phyloP scores from a whole-genome alignment of 2,329 filamentous ascomycete species.

The Trichoderma gracile region DNA sequence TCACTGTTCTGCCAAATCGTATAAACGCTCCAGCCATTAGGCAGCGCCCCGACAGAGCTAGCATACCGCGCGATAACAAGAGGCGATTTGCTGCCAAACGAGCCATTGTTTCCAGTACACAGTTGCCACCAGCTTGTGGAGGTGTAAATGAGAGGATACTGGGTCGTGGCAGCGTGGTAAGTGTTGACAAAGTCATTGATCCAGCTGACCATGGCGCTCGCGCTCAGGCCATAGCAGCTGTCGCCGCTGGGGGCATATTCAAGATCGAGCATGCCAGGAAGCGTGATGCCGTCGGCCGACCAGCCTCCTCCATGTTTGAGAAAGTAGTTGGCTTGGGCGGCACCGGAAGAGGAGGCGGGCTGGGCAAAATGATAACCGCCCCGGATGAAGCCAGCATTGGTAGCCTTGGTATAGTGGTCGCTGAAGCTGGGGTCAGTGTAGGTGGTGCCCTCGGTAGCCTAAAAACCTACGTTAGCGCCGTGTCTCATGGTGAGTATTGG shows the following conservation, averaged over 20 bases:
- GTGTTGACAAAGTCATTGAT: conserved; percentile 54
- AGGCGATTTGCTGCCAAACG: conserved; percentile 49
- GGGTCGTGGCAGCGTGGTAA: conserved; percentile 48
- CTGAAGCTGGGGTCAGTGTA: conserved; percentile 50
- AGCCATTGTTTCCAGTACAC: conserved; percentile 53
- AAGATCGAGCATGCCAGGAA: conserved; percentile 59
- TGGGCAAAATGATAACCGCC: conserved; percentile 59
- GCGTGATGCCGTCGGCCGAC: conserved; percentile 53
- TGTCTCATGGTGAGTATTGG: too few species aligned
- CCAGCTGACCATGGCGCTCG: conserved; percentile 52
- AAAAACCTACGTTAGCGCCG: background rate
- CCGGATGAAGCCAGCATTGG: conserved; percentile 53
- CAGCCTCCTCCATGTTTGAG: conserved; percentile 55
- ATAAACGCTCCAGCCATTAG: conserved; percentile 53
- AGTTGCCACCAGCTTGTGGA: conserved; percentile 55
- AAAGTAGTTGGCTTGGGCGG: conserved; percentile 54
- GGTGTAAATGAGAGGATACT: conserved; percentile 56
- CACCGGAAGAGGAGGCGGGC: conserved; percentile 46
- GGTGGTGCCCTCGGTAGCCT: conserved; percentile 56
- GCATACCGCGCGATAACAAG: conserved; percentile 51
- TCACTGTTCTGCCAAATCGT: conserved; percentile 48
- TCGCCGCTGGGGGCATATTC: conserved; percentile 45
- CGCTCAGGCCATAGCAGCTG: conserved; percentile 49
- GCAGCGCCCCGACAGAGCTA: conserved; percentile 46
- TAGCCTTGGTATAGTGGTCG: conserved; percentile 51